A percentile compares a stretch with the other conserved stretches of the same genome.
These are phyloP conservation scores for Hygrophorus russula DNA, from an alignment of 768 basidiomycete species.

Conservation along the genomic window DNA sequence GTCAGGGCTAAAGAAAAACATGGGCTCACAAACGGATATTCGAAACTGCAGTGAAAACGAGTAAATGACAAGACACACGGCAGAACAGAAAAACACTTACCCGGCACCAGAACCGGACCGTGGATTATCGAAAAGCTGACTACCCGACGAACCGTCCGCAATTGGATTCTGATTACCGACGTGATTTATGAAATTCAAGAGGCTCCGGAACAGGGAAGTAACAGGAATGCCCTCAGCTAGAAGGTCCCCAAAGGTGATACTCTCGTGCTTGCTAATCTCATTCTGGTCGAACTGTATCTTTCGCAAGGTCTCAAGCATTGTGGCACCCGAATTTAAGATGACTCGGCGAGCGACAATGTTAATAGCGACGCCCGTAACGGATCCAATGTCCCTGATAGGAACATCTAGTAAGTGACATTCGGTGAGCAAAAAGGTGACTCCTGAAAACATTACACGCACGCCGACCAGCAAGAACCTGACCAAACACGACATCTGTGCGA, in stretches of 20 bases:
- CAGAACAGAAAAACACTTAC: background rate
- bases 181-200: background rate
- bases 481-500: background rate
- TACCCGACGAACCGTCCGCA: background rate
- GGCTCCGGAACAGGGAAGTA: background rate
- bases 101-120: background rate
- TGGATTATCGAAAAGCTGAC: background rate
- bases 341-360: constrained; percentile 1
- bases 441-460: background rate
- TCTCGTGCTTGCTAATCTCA: constrained; percentile 1
- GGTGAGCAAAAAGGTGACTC: background rate
- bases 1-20: background rate
- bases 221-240: constrained; percentile 1
- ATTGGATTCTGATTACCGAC: background rate
- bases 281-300: constrained; percentile 1
- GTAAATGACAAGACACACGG: background rate
- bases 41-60: background rate
- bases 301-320: background rate
- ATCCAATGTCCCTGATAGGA: background rate
- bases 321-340: background rate
- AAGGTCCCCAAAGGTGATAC: constrained; percentile 1
- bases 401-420: background rate
- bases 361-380: background rate
- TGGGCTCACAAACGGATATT: background rate
- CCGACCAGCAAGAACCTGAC: background rate